Percentiles rank a stretch among this genome's conserved stretches.
phyloP scores from a whole-genome alignment of 257 asterid genomes.

The Solanum sparsipilum region DNA sequence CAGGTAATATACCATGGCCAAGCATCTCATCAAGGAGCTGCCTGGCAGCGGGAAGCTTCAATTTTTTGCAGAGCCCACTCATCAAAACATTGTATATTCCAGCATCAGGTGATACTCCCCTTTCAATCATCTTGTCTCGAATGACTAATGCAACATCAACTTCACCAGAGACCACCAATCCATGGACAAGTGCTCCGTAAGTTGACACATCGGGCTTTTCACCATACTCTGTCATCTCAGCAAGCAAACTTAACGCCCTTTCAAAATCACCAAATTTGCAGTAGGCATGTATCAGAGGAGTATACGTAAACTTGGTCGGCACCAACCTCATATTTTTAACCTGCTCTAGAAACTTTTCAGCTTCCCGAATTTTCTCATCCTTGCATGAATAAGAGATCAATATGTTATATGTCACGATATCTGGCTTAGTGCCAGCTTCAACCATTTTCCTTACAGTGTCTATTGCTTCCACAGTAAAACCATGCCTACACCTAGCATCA shows the following conservation, averaged over 20 bases:
- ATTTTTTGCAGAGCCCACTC: conserved; percentile 63
- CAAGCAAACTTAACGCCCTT: conserved; percentile 50
- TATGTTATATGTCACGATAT: conserved; percentile 65
- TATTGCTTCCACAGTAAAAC: conserved; percentile 37
- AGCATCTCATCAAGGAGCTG: conserved; percentile 71
- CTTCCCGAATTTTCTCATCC: conserved; percentile 57
- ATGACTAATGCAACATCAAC: conserved; percentile 61
- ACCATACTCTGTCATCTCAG: conserved; percentile 63
- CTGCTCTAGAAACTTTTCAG: conserved; percentile 52
- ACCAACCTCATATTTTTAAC: conserved; percentile 26
- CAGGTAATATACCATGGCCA: conserved; percentile 45
- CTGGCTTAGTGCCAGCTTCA: conserved; percentile 41
- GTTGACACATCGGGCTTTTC: conserved; percentile 66
- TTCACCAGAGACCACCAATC: conserved; percentile 65
- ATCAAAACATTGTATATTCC: conserved; percentile 75
- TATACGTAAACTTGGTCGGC: conserved; percentile 56
- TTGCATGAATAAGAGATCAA: conserved; percentile 56
- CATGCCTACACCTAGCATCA: conserved; percentile 50
- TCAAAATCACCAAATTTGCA: conserved; percentile 59
- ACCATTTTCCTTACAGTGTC: conserved; percentile 40
- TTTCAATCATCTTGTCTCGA: conserved; percentile 58
- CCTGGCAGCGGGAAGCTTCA: conserved; percentile 45
- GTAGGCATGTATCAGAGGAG: conserved; percentile 62
- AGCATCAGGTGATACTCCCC: conserved; percentile 60
- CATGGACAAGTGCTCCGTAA: conserved; percentile 69